Conservation (phyloP, 257 asterid genomes). For the Solanum gracilifrons region DNA sequence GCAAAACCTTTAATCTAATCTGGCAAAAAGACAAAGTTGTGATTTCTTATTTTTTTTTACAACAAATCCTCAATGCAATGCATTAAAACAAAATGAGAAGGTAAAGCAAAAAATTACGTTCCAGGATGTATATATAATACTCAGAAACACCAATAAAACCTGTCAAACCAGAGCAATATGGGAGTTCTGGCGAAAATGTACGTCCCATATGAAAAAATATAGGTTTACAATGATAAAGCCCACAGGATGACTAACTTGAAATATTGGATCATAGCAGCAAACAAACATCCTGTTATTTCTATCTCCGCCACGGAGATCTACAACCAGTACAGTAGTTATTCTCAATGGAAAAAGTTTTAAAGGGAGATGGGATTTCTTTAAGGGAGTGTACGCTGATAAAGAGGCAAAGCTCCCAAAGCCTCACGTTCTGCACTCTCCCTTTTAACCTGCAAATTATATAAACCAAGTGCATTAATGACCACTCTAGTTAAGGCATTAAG, state of each 20-base stretch:
- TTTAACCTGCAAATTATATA: slow-evolving; percentile 47
- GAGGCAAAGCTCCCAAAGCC: slow-evolving; percentile 93
- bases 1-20: neutral
- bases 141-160: neutral
- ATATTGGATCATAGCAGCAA: neutral
- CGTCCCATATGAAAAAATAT: neutral
- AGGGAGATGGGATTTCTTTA: slow-evolving; percentile 14
- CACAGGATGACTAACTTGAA: neutral
- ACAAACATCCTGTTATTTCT: neutral
- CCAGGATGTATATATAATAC: neutral
- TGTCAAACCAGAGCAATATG: neutral
- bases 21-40: neutral
- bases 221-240: neutral
- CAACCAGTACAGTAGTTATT: neutral
- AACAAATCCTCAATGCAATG: neutral
- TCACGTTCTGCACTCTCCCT: slow-evolving; percentile 86
- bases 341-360: neutral
- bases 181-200: neutral
- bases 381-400: slow-evolving; percentile 84
- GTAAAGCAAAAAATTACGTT: neutral
- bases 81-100: neutral
- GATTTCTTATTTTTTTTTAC: neutral
- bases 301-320: neutral
- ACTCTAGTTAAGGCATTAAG: neutral
- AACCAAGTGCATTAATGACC: neutral